phyloP scores from a whole-genome alignment of 2,329 filamentous ascomycete species.

The Blastomyces emzantsi region DNA sequence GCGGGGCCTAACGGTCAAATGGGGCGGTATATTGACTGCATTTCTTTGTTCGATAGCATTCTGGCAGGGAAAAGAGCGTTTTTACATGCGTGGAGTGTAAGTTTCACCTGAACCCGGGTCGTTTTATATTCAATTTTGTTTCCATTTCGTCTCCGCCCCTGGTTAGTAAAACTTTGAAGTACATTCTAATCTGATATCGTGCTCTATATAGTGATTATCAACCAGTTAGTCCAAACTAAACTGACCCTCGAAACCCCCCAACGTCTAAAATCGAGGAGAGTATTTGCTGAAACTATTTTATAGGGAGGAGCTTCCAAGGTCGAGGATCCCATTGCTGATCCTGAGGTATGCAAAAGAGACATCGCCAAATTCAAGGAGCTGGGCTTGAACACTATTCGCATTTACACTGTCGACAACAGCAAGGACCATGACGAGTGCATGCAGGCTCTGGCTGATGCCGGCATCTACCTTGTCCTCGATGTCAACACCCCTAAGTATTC shows the following conservation, averaged over 20 bases:
- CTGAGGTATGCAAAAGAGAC: constrained; percentile 63
- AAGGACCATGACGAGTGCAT: constrained; percentile 77
- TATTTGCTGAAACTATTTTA: constrained; percentile 2
- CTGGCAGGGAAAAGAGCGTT: constrained; percentile 52
- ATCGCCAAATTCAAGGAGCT: constrained; percentile 74
- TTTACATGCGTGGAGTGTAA: constrained; percentile 42
- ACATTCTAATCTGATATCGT: constrained; percentile 45
- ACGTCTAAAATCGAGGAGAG: background rate
- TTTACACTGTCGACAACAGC: constrained; percentile 88
- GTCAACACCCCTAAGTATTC: constrained; percentile 90
- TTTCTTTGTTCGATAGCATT: constrained; percentile 41
- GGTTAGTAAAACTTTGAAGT: background rate
- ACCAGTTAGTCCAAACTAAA: constrained; percentile 35
- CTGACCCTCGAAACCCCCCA: no score
- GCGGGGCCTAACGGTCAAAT: background rate
- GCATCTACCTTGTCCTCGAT: constrained; percentile 86
- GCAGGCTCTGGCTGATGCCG: constrained; percentile 66
- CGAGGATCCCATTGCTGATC: constrained; percentile 67
- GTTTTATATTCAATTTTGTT: background rate
- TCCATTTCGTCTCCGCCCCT: background rate
- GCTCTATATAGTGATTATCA: constrained; percentile 51
- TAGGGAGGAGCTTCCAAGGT: constrained; percentile 51
- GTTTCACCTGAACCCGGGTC: background rate
- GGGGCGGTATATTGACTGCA: constrained; percentile 9
- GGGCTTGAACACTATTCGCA: constrained; percentile 82